Base-by-base conservation (phyloP, 352 stramenopile species). In the Phytophthora melonis region DNA sequence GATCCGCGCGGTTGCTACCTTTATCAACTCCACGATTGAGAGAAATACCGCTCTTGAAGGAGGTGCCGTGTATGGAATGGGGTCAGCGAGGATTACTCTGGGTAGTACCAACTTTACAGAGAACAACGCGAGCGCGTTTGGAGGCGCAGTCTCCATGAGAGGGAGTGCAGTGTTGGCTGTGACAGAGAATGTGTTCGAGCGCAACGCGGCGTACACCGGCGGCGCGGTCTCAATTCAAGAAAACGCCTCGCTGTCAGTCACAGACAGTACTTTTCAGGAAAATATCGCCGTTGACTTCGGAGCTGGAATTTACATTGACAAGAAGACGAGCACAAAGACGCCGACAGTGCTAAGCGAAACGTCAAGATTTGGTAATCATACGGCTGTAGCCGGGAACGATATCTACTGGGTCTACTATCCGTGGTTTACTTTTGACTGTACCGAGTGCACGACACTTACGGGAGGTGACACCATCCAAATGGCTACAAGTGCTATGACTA, bases 321-420 rank as follows among this genome's bases (percentile, higher is more conserved):
- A 82, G 19, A 18, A 73, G 21, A 54, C 49, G 5, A 32, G 63
- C 27, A 68, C 53, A 19, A n/a, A 61, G 16, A 52, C 52, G 57
- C 60, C 58, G 55, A 27, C n/a, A 64, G 25, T 66, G 47, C 16
- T 34, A 18, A 81, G 68, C 60, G 49, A 55, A 18, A 30, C 11
- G 1, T 62, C 70, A 5, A 23, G 18, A 1, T 87, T 89, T 50
- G 49, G 25, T 5, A 53, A 58, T n/a, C 93, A 94, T 60, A 45
- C 43, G 1, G 87, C 87, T 0, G 21, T 64, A 1, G 76, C 77
- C 5, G 87, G 85, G 1, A 5, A 23, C 0, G 87, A 94, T 13
- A 77, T 91, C 30, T 92, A 88, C 52, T 94, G 87, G 85, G 74
- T 88, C 0, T 92, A 82, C 47, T 79, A 83, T 41, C 39, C 72